Percentiles rank a stretch among this genome's conserved stretches.
Conservation (phyloP, 805 yeast genomes). For the Blastobotrys mokoenaii region DNA sequence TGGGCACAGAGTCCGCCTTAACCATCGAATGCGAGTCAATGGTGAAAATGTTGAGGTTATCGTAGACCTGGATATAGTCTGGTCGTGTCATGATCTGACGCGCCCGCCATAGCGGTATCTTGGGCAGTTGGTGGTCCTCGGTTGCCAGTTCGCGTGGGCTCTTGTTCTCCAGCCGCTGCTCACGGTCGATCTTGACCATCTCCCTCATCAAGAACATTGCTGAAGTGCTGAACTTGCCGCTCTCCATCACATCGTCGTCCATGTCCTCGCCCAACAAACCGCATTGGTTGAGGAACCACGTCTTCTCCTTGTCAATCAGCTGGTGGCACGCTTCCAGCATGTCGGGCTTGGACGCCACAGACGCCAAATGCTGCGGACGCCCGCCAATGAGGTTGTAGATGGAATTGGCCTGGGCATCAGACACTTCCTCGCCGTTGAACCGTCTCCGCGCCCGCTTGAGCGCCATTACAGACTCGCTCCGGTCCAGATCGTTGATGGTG, state of each 20-base stretch:
- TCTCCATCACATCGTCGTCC: slow-evolving; percentile 88
- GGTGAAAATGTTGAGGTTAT: slow-evolving; percentile 69
- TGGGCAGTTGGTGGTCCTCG: slow-evolving; percentile 52
- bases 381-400: slow-evolving; percentile 73
- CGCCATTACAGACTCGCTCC: slow-evolving; percentile 48
- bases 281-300: slow-evolving; percentile 81
- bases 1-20: slow-evolving; percentile 74
- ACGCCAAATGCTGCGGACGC: slow-evolving; percentile 71
- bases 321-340: slow-evolving; percentile 51
- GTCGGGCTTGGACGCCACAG: slow-evolving; percentile 36
- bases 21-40: slow-evolving; percentile 65
- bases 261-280: slow-evolving; percentile 65
- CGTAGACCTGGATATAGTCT: slow-evolving; percentile 68
- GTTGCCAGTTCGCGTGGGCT: slow-evolving; percentile 20
- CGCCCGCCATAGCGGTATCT: slow-evolving; percentile 74
- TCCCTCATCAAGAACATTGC: slow-evolving; percentile 68
- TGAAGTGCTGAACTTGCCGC: slow-evolving; percentile 64
- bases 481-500: slow-evolving; percentile 50
- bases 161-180: slow-evolving; percentile 18
- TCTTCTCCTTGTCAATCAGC: slow-evolving; percentile 69
- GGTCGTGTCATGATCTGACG: slow-evolving; percentile 79
- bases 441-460: slow-evolving; percentile 41
- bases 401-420: slow-evolving; percentile 37
- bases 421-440: slow-evolving; percentile 34
- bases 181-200: slow-evolving; percentile 57